Percentiles rank a stretch among this genome's conserved stretches.
phyloP scores from a whole-genome alignment of 2,329 filamentous ascomycete genomes.

The Botrytis aclada region DNA sequence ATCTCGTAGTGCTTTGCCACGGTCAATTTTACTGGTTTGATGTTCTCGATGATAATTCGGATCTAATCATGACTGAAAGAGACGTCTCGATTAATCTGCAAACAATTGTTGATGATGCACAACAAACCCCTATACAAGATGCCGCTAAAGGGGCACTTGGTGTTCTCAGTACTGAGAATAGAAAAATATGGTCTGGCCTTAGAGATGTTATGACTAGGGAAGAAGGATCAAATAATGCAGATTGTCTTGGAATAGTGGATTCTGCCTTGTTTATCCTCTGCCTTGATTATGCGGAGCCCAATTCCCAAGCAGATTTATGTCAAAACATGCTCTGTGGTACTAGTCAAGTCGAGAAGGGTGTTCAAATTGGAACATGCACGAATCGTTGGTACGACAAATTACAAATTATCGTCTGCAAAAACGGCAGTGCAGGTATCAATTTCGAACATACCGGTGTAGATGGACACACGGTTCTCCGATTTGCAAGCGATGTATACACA shows the following conservation, averaged over 20 bases:
- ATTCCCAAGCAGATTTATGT: conserved; percentile 78
- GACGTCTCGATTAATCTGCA: conserved; percentile 89
- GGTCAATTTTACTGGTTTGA: conserved; percentile 99
- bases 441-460: conserved; percentile 98
- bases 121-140: conserved; percentile 85
- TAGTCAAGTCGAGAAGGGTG: conserved; percentile 83
- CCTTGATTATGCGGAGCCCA: conserved; percentile 86
- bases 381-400: conserved; percentile 99
- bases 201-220: conserved; percentile 85
- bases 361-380: conserved; percentile 95
- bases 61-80: conserved; percentile 95
- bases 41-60: conserved; percentile 88
- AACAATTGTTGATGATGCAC: conserved; percentile 87
- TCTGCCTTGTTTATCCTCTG: conserved; percentile 90
- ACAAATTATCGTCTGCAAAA: conserved; percentile 98
- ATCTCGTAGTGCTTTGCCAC: conserved; percentile 88
- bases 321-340: conserved; percentile 98
- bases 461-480: conserved; percentile 92
- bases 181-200: conserved; percentile 91
- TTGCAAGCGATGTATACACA: conserved; percentile 94
- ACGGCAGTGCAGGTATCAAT: conserved; percentile 97
- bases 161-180: conserved; percentile 92
- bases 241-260: conserved; percentile 93
- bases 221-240: conserved; percentile 87
- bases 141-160: conserved; percentile 93